Percentiles rank a stretch among this genome's conserved stretches.
Evolutionary conservation across 177 flowering plant genomes (phyloP).

Genomic region (Vitis hybrid): DNA sequence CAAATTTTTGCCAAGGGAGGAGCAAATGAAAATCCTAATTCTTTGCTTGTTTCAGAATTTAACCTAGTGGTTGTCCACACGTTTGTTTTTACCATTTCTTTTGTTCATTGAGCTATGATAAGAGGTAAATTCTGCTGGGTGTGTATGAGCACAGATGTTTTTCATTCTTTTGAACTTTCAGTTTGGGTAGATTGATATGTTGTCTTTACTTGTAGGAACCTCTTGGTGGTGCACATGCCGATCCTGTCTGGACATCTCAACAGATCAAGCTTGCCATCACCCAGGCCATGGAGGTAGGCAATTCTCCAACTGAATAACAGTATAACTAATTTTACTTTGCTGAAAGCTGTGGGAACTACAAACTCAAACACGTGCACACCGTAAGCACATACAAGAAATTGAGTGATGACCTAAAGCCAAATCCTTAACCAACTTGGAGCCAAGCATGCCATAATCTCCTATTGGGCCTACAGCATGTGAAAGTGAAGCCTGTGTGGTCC

Average conservation of each 20-base stretch:
- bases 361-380: not conserved
- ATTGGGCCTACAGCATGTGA: not conserved
- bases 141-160: not conserved
- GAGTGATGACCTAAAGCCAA: too few species aligned
- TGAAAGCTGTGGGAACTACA: too few species aligned
- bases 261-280: slow-evolving; percentile 27
- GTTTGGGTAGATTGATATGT: not conserved
- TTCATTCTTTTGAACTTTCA: not conserved
- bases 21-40: too few species aligned
- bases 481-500: too few species aligned
- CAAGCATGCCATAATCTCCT: too few species aligned
- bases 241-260: slow-evolving; percentile 32
- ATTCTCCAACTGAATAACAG: not conserved
- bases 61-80: not conserved
- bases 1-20: too few species aligned
- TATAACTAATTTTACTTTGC: not conserved
- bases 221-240: slow-evolving; percentile 34
- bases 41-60: too few species aligned
- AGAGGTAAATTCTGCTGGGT: not conserved
- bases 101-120: not conserved
- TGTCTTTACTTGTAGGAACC: slow-evolving; percentile 23
- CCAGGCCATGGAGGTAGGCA: slow-evolving; percentile 22
- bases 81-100: too few species aligned
- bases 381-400: too few species aligned
- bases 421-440: too few species aligned